Evolutionary conservation across 805 yeast genomes (phyloP).

Genomic region (Saturnispora serradocipensis): DNA sequence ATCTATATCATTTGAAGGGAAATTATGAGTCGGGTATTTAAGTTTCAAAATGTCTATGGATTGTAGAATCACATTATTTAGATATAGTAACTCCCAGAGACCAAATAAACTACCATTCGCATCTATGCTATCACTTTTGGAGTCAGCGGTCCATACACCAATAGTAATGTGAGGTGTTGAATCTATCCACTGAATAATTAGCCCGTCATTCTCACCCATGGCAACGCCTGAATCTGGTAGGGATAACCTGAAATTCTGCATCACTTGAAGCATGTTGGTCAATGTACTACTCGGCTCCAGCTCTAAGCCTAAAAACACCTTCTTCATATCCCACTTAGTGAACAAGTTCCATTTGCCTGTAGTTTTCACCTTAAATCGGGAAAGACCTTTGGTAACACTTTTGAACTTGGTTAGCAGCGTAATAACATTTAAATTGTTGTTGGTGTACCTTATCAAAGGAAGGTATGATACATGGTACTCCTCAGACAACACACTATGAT

Average conservation of each 20-base stretch:
- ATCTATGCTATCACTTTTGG: background rate
- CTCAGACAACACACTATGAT: background rate
- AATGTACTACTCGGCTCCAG: background rate
- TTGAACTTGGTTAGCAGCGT: background rate
- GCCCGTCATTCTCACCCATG: conserved; percentile 14
- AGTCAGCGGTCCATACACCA: conserved; percentile 9
- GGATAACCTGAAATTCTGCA: conserved; percentile 1
- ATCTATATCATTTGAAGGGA: background rate
- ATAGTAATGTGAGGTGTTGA: conserved; percentile 16
- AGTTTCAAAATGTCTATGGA: background rate
- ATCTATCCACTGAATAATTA: conserved; percentile 10
- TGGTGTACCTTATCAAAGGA: conserved; percentile 19
- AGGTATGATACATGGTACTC: conserved; percentile 16
- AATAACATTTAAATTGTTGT: conserved; percentile 1
- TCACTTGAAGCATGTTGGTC: background rate
- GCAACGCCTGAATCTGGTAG: conserved; percentile 14
- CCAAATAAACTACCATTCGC: conserved; percentile 13
- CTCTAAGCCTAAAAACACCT: conserved; percentile 4
- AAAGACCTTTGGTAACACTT: background rate
- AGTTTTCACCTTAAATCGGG: background rate
- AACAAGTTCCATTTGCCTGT: background rate
- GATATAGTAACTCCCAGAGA: conserved; percentile 20
- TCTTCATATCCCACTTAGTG: conserved; percentile 8
- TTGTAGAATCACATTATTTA: conserved; percentile 14
- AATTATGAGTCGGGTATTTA: background rate